Evolutionary conservation across 2,329 filamentous ascomycete species (phyloP), one percentile per base, ranked within the genome.

Genomic region (Ceratocystis eucalypticola): DNA sequence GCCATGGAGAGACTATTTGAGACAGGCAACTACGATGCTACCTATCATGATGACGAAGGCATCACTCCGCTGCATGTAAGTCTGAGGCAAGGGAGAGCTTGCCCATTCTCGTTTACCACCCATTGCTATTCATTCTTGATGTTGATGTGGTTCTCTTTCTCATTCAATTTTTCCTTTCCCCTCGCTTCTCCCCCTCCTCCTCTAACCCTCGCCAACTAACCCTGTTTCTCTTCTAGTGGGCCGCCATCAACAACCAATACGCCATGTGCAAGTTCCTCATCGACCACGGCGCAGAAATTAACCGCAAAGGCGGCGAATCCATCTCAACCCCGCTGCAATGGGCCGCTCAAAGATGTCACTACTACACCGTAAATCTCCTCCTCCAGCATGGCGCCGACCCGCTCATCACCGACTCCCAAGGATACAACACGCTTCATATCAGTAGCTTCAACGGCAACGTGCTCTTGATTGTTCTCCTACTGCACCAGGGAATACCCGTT

Each of bases 231-330:
- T 8, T 71, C 65, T 74, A 99, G 91, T 99, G 94, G 94, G 94
- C 94, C 61, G 91, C 95, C 46, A 97, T 99, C 75, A 99, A 99
- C 79, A 97, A 97, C 74, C 94, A 96, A 75, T 95, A 93, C 78
- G 89, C 90, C 70, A 91, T 97, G 80, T 96, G 93, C 83, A 93
- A 94, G 76, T 96, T 95, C 76, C 85, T 99, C 57, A 84, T 99
- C 74, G 89, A 84, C 62, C 77, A 80, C 69, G 91, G 91, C 73
- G 94, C 92, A 73, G 88, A 96, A 74, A 88, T 97, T 72, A 97
- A 99, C 77, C 88, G 86, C 69, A 96, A 95, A 76, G 94, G 95
- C 75, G 94, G 94, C 75, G 93, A 97, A 73, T 96, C 92, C 8
- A 83, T 96, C 53, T 93, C 94, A 17, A 97, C 94, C 55, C 89